phyloP scores from a whole-genome alignment of 2,329 filamentous ascomycete species.

The Exophiala spinifera region DNA sequence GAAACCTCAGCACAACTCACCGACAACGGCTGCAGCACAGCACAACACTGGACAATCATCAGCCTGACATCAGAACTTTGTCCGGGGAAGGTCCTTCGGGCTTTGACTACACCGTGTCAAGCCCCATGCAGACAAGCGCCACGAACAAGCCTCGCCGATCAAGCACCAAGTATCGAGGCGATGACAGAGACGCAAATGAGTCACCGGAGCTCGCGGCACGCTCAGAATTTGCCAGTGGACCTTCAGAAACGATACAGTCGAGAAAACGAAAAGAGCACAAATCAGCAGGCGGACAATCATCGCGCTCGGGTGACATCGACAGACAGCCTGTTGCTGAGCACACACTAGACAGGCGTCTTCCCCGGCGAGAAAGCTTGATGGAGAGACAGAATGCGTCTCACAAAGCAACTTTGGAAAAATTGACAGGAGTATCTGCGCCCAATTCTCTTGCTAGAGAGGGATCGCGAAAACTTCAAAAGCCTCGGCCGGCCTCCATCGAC shows the following conservation, averaged over 20 bases:
- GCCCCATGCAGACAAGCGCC: conserved; percentile 3
- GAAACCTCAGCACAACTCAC: conserved; percentile 36
- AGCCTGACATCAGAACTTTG: conserved; percentile 25
- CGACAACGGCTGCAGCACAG: conserved; percentile 37
- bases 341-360: not conserved
- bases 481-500: conserved; percentile 2
- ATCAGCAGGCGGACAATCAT: not conserved
- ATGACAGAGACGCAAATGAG: not conserved
- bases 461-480: conserved; percentile 24
- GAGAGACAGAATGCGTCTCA: conserved; percentile 29
- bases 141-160: conserved; percentile 7
- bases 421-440: conserved; percentile 21
- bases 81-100: conserved; percentile 25
- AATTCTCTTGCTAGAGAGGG: conserved; percentile 9
- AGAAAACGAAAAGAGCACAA: conserved; percentile 4
- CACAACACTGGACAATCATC: conserved; percentile 31
- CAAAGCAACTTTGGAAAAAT: conserved; percentile 28
- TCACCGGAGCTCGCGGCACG: not conserved
- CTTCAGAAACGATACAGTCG: not conserved
- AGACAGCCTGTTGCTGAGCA: not conserved
- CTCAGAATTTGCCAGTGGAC: not conserved
- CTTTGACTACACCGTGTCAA: conserved; percentile 29
- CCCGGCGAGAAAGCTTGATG: conserved; percentile 4
- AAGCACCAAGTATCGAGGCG: conserved; percentile 15
- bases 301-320: not conserved